phyloP scores from a whole-genome alignment of 441 rosid genomes.

The Populus hybrid region DNA sequence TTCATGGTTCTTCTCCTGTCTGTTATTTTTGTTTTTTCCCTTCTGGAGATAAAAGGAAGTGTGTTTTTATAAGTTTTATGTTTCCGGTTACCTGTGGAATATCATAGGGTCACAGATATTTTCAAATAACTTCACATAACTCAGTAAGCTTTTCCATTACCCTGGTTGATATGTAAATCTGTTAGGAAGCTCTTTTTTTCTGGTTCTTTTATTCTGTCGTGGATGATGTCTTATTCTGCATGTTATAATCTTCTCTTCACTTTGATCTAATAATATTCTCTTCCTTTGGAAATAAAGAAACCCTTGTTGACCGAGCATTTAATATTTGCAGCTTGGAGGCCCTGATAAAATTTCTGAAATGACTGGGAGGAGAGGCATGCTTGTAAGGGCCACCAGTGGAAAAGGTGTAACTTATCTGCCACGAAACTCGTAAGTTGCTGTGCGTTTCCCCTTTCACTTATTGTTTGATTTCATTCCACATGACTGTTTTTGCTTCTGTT shows the following conservation, averaged over 20 bases:
- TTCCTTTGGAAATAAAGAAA: background rate
- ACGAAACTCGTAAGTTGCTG: conserved; percentile 81
- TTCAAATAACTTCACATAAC: background rate
- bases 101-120: background rate
- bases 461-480: conserved; percentile 19
- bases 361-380: conserved; percentile 99
- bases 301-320: conserved; percentile 17
- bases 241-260: background rate
- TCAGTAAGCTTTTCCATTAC: background rate
- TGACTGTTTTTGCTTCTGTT: conserved; percentile 19
- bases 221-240: background rate
- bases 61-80: background rate
- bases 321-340: conserved; percentile 86
- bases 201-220: background rate
- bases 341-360: conserved; percentile 98
- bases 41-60: background rate
- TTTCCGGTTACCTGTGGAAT: background rate
- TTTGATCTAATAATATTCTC: background rate
- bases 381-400: conserved; percentile 91
- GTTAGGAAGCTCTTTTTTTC: background rate
- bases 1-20: background rate
- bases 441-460: conserved; percentile 13
- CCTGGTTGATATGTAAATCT: background rate
- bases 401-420: conserved; percentile 99
- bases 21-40: too few relatives aligned